These are phyloP conservation scores for Penicillium parvum DNA, from an alignment of 495 filamentous ascomycete species.

Conservation along the genomic window DNA sequence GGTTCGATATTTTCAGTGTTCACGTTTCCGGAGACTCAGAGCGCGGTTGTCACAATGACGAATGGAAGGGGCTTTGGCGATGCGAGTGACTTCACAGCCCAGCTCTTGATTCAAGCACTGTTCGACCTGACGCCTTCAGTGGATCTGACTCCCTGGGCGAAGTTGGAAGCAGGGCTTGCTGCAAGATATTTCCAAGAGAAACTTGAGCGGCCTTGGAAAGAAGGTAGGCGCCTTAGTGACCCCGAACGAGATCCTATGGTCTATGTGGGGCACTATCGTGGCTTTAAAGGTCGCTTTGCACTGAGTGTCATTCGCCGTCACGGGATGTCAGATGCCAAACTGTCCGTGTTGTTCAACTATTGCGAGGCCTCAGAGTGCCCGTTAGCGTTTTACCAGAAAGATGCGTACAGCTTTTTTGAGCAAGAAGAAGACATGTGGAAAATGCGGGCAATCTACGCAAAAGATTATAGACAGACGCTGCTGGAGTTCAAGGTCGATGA, in stretches of 20 bases:
- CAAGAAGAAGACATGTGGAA: too few species aligned
- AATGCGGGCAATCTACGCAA: too few species aligned
- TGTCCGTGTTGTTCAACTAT: too few species aligned
- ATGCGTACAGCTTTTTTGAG: too few species aligned
- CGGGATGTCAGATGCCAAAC: too few species aligned
- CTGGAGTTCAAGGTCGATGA: slow-evolving; percentile 12
- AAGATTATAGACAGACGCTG: slow-evolving; percentile 11
- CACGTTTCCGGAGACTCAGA: slow-evolving; percentile 15
- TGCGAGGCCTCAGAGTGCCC: too few species aligned
- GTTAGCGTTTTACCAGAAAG: too few species aligned
- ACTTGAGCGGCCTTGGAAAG: slow-evolving; percentile 5
- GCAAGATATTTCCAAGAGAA: slow-evolving; percentile 1
- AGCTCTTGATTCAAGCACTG: slow-evolving; percentile 14
- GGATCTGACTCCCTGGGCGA: slow-evolving; percentile 7
- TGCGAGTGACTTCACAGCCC: slow-evolving; percentile 14
- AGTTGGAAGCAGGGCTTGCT: neutral
- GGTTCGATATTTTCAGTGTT: slow-evolving; percentile 11
- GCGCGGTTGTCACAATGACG: slow-evolving; percentile 11
- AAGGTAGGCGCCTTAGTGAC: too few species aligned
- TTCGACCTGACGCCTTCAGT: slow-evolving; percentile 13
- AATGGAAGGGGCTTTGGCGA: slow-evolving; percentile 16
- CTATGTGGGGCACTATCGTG: too few species aligned
- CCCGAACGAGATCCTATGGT: too few species aligned
- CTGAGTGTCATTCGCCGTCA: too few species aligned
- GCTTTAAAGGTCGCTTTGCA: too few species aligned